A percentile compares a stretch with the other conserved stretches of the same genome.
Conservation (phyloP, 208 protist genomes). For the Tritrichomonas musculus region DNA sequence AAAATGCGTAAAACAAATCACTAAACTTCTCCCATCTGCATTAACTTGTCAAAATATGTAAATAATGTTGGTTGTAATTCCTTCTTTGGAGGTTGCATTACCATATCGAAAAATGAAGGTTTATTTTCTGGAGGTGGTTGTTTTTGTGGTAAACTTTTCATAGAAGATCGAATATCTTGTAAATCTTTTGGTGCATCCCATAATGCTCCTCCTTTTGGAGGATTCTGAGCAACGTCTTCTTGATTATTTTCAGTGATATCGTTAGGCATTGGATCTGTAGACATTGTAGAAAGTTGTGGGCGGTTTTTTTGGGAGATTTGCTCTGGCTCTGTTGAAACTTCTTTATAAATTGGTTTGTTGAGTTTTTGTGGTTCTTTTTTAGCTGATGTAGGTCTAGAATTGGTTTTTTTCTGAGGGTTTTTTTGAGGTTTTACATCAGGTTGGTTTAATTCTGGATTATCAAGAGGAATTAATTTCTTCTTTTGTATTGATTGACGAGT, state of each 20-base stretch:
- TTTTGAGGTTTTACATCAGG: neutral
- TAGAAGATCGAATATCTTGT: neutral
- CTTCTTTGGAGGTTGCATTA: neutral
- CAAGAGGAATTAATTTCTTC: neutral
- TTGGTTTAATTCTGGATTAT: neutral
- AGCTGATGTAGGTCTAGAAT: too few relatives aligned
- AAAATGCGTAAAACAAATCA: too few relatives aligned
- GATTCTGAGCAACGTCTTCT: neutral
- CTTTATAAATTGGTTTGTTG: too few relatives aligned
- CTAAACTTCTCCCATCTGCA: neutral
- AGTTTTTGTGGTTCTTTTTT: too few relatives aligned
- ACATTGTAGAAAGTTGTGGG: neutral
- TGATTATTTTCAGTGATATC: neutral
- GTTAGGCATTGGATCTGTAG: too few relatives aligned
- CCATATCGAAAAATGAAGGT: neutral
- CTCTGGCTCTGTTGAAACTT: too few relatives aligned
- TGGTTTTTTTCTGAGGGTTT: neutral
- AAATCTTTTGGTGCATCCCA: neutral
- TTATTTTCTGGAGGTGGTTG: neutral
- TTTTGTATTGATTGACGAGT: neutral
- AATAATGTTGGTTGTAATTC: neutral
- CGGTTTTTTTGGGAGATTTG: too few relatives aligned
- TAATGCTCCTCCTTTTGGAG: neutral
- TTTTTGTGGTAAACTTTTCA: neutral
- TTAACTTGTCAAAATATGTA: neutral